These are phyloP conservation scores for Naegleria gruberi DNA, from an alignment of 208 protist species.

Conservation along the genomic window DNA sequence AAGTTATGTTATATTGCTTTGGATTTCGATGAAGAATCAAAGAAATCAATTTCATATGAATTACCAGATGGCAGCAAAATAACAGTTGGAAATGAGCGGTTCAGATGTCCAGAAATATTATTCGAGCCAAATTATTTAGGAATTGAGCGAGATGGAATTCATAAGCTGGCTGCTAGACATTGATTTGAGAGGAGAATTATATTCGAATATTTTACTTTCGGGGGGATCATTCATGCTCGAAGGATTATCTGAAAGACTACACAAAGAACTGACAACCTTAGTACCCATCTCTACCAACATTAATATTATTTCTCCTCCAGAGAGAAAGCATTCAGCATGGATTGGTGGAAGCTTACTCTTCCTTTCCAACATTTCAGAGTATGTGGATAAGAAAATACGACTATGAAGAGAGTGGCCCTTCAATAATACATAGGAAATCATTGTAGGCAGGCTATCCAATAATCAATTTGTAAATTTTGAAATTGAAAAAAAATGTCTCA, in stretches of 20 bases:
- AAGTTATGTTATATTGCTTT: constrained; percentile 48
- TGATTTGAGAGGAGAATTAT: constrained; percentile 86
- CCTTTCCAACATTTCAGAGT: constrained; percentile 66
- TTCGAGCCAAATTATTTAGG: constrained; percentile 90
- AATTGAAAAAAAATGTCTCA: too few species aligned
- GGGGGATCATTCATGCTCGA: constrained; percentile 91
- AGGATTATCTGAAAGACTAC: constrained; percentile 88
- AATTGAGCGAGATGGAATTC: constrained; percentile 82
- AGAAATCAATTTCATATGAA: background rate
- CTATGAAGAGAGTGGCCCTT: constrained; percentile 76
- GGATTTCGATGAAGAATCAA: constrained; percentile 51
- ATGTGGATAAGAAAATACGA: constrained; percentile 83
- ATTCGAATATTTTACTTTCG: constrained; percentile 87
- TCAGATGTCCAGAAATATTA: constrained; percentile 83
- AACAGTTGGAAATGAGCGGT: background rate
- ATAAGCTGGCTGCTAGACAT: constrained; percentile 84
- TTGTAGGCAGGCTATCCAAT: too few species aligned
- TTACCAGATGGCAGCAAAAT: background rate
- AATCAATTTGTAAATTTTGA: too few species aligned
- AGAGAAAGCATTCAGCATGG: constrained; percentile 92
- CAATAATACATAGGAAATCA: constrained; percentile 47
- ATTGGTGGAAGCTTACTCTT: constrained; percentile 88
- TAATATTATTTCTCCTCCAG: constrained; percentile 87
- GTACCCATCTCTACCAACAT: constrained; percentile 79
- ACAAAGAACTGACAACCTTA: constrained; percentile 85